Conservation (phyloP, 1,284 basidiomycete species). For the Sanghuangporus baumii region DNA sequence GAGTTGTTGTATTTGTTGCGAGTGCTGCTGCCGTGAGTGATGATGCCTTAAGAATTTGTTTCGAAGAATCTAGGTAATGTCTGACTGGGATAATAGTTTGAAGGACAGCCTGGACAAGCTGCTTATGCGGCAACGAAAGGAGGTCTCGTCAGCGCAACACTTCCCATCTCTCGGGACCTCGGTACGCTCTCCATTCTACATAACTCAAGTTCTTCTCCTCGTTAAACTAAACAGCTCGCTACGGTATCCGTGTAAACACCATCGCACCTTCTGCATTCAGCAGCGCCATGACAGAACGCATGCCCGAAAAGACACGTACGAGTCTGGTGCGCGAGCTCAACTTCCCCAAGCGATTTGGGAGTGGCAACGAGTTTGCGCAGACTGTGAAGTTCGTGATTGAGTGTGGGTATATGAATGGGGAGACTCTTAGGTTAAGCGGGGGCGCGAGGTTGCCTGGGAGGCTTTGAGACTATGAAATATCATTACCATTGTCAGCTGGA, state of each 20-base stretch:
- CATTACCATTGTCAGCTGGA: not conserved
- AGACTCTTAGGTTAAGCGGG: slow-evolving; percentile 47
- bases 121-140: slow-evolving; percentile 53
- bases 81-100: slow-evolving; percentile 29
- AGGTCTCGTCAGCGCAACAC: slow-evolving; percentile 46
- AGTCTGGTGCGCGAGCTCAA: slow-evolving; percentile 34
- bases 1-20: slow-evolving; percentile 47
- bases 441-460: slow-evolving; percentile 32
- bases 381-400: slow-evolving; percentile 48
- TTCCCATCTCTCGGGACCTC: slow-evolving; percentile 51
- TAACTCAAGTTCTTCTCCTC: not conserved
- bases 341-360: slow-evolving; percentile 42
- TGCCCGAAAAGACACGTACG: slow-evolving; percentile 24
- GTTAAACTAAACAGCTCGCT: slow-evolving; percentile 27
- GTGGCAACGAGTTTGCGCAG: slow-evolving; percentile 44
- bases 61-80: not conserved
- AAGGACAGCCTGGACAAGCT: slow-evolving; percentile 45
- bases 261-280: slow-evolving; percentile 48
- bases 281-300: slow-evolving; percentile 39
- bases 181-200: not conserved
- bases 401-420: slow-evolving; percentile 52
- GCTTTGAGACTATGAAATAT: slow-evolving; percentile 28
- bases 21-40: slow-evolving; percentile 49
- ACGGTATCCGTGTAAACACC: slow-evolving; percentile 46
- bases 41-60: not conserved